These are phyloP conservation scores for Daldinia vernicosa DNA, from an alignment of 495 filamentous ascomycete species.

Conservation along the genomic window DNA sequence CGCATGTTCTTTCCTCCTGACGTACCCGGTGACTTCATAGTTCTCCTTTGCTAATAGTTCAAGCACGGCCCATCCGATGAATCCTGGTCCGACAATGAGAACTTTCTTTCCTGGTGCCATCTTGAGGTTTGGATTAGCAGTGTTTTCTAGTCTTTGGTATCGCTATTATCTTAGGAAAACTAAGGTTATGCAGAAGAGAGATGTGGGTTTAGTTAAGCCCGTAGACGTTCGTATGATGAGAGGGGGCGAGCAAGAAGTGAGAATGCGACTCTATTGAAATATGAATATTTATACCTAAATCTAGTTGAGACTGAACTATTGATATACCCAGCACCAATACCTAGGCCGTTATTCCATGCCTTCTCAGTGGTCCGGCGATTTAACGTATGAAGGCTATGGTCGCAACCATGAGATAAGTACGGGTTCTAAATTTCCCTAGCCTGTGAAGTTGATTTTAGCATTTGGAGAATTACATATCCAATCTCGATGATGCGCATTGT, in stretches of 20 bases:
- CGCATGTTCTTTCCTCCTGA: constrained; percentile 45
- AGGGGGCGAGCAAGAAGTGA: not conserved
- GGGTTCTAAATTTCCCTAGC: not conserved
- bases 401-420: not conserved
- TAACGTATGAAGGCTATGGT: too few species aligned
- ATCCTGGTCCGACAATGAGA: constrained; percentile 54
- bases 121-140: not conserved
- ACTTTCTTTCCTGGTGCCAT: constrained; percentile 43
- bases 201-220: not conserved
- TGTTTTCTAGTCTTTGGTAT: not conserved
- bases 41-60: constrained; percentile 48
- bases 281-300: not conserved
- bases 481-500: not conserved
- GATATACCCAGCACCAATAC: not conserved
- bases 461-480: not conserved
- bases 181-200: not conserved
- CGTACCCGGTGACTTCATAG: constrained; percentile 47
- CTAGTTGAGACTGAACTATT: not conserved
- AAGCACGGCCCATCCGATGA: constrained; percentile 52
- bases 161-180: not conserved
- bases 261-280: not conserved
- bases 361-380: too few species aligned
- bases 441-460: constrained; percentile 2
- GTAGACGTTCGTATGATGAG: not conserved
- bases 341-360: too few species aligned